phyloP scores from a whole-genome alignment of 2,329 filamentous ascomycete species.

The Chrysosporium keratinophilum region DNA sequence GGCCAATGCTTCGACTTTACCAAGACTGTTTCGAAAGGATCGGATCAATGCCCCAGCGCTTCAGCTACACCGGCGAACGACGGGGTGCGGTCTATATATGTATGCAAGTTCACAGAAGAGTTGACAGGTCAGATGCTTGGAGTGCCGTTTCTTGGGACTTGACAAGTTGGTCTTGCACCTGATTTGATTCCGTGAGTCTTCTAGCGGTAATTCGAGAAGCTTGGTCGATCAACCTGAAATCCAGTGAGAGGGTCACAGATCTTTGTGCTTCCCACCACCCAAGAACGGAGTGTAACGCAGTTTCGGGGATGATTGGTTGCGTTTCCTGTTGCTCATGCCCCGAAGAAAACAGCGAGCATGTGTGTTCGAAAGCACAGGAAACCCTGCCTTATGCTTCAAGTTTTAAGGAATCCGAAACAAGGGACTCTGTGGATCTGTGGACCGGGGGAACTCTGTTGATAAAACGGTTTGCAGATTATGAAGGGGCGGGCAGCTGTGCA shows the following conservation, averaged over 20 bases:
- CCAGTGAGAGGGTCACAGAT: neutral
- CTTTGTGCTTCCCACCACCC: neutral
- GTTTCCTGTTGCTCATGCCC: neutral
- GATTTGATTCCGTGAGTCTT: neutral
- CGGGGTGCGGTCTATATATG: neutral
- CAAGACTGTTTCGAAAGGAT: neutral
- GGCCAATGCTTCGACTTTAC: no score
- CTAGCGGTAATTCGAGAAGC: neutral
- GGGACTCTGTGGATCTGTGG: neutral
- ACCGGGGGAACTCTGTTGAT: neutral
- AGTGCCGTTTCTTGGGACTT: neutral
- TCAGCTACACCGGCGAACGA: neutral
- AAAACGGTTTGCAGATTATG: neutral
- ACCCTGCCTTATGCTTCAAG: neutral
- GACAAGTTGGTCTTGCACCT: neutral
- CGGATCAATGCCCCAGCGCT: neutral
- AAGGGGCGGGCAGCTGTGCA: neutral
- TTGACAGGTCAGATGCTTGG: neutral
- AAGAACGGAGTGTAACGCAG: neutral
- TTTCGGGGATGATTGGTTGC: neutral
- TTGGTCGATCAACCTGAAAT: neutral
- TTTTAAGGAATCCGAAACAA: constrained; percentile 3
- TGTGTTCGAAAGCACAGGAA: no score
- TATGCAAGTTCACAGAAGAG: no score
- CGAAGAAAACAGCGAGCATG: neutral